These are phyloP conservation scores for Syzygium grande DNA, from an alignment of 345 rosid genomes.

Conservation along the genomic window DNA sequence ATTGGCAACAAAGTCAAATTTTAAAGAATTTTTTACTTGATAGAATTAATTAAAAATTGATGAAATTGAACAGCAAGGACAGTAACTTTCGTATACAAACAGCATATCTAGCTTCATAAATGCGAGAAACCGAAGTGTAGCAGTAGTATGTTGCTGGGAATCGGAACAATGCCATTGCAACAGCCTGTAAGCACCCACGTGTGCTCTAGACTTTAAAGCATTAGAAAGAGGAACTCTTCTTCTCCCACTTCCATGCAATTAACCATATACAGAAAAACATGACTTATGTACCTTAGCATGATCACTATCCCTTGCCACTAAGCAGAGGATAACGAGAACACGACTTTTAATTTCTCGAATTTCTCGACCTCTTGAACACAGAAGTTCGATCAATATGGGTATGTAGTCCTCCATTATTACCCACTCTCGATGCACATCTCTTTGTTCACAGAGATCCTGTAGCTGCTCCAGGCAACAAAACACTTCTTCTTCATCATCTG, in stretches of 20 bases:
- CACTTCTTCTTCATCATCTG: conserved; percentile 41
- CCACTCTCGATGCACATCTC: conserved; percentile 60
- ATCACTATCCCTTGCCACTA: conserved; percentile 38
- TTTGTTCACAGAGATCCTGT: conserved; percentile 45
- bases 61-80: not conserved
- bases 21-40: not conserved
- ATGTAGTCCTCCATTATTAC: conserved; percentile 51
- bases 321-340: conserved; percentile 34
- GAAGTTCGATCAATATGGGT: conserved; percentile 37
- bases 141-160: not conserved
- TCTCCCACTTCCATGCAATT: not conserved
- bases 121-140: not conserved
- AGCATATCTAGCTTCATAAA: not conserved
- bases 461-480: conserved; percentile 37
- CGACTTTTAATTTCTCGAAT: conserved; percentile 14
- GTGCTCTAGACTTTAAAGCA: not conserved
- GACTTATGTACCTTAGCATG: conserved; percentile 49
- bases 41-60: not conserved
- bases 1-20: not conserved
- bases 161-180: not conserved
- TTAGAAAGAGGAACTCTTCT: not conserved
- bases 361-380: conserved; percentile 30
- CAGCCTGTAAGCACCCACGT: not conserved
- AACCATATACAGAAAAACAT: not conserved
- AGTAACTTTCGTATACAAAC: not conserved